phyloP scores from a whole-genome alignment of 805 yeast species.

The Saturnispora quitensis region DNA sequence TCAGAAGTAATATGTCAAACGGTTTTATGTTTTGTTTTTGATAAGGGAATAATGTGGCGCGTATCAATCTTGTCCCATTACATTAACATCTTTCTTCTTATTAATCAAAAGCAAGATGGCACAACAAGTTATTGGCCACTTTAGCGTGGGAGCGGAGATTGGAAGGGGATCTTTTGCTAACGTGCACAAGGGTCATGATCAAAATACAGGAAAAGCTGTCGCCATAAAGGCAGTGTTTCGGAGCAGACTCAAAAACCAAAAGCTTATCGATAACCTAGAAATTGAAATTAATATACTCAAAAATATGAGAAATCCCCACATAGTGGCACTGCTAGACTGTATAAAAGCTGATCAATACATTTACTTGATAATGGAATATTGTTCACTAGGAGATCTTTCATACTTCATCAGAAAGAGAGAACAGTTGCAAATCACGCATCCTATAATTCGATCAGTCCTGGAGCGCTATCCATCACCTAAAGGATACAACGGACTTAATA shows the following conservation, averaged over 20 bases:
- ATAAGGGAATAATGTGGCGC: not conserved
- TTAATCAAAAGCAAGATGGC: not conserved
- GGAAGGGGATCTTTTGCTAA: slow-evolving; percentile 96
- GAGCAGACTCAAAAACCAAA: slow-evolving; percentile 74
- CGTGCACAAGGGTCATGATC: slow-evolving; percentile 76
- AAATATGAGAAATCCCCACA: slow-evolving; percentile 85
- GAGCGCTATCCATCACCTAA: slow-evolving; percentile 77
- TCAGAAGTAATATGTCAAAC: not conserved
- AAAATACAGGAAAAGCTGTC: slow-evolving; percentile 48
- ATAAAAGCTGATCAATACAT: slow-evolving; percentile 67
- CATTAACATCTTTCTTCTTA: not conserved
- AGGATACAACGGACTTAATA: slow-evolving; percentile 69
- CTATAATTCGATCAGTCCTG: slow-evolving; percentile 66
- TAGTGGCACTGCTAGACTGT: slow-evolving; percentile 79
- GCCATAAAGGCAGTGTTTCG: slow-evolving; percentile 87
- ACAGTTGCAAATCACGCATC: slow-evolving; percentile 65
- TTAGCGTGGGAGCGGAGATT: slow-evolving; percentile 41
- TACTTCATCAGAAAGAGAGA: slow-evolving; percentile 72
- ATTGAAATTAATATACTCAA: slow-evolving; percentile 85
- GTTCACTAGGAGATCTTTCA: slow-evolving; percentile 89
- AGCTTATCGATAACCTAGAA: slow-evolving; percentile 82
- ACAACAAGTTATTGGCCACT: slow-evolving; percentile 6
- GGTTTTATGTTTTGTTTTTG: not conserved
- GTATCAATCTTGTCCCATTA: slow-evolving; percentile 6
- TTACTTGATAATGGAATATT: slow-evolving; percentile 91